These are phyloP conservation scores for Tulasnella sp. DNA, from an alignment of 768 basidiomycete species.

Conservation along the genomic window DNA sequence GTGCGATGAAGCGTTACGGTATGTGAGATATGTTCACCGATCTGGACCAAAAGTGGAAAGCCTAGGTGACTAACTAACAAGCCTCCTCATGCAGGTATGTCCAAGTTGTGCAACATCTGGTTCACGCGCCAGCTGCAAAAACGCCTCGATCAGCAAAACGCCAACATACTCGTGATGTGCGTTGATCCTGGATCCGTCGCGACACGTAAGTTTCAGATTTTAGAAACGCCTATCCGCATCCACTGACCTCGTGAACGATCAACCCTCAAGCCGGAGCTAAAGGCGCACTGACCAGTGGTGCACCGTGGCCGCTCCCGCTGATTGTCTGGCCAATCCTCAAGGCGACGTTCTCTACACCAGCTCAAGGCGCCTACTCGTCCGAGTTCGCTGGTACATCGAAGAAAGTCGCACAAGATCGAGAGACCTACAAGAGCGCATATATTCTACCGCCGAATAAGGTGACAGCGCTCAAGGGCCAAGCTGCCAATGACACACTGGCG, in stretches of 20 bases:
- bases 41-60: not conserved
- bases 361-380: not conserved
- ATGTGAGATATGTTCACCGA: not conserved
- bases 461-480: not conserved
- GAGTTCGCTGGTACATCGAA: not conserved
- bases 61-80: too few relatives aligned
- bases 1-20: not conserved
- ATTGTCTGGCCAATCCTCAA: not conserved
- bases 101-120: conserved; percentile 1
- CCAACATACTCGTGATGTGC: not conserved
- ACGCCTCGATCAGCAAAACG: not conserved
- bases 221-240: not conserved
- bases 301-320: not conserved
- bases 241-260: not conserved
- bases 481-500: not conserved
- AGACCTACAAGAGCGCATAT: not conserved
- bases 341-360: not conserved
- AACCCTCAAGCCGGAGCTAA: not conserved
- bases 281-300: not conserved
- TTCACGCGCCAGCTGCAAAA: not conserved
- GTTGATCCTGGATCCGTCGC: not conserved
- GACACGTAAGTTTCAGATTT: not conserved
- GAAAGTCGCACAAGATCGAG: not conserved
- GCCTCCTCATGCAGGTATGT: not conserved
- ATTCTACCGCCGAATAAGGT: not conserved